These are phyloP conservation scores for Coemansia sp. DNA, from an alignment of 192 early-diverging fungal species.

Conservation along the genomic window DNA sequence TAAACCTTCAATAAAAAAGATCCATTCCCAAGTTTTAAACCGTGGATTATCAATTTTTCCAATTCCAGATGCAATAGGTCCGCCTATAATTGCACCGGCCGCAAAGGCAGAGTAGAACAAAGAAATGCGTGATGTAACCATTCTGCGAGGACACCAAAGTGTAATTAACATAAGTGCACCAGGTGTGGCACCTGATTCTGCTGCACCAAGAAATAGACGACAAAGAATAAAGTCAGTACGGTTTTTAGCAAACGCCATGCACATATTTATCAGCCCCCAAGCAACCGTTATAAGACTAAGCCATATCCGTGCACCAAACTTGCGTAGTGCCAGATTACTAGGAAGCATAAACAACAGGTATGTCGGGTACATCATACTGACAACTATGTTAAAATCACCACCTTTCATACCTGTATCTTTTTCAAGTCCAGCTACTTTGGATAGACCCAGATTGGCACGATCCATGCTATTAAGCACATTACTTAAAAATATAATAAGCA, in stretches of 20 bases:
- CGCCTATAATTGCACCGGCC: slow-evolving; percentile 31
- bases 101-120: slow-evolving; percentile 47
- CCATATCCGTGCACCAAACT: slow-evolving; percentile 38
- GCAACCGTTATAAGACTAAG: slow-evolving; percentile 38
- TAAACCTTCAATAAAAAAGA: slow-evolving; percentile 46
- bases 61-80: slow-evolving; percentile 36
- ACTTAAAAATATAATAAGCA: slow-evolving; percentile 31
- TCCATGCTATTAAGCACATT: slow-evolving; percentile 50
- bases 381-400: slow-evolving; percentile 41
- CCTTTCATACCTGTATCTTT: slow-evolving; percentile 23
- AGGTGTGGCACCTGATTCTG: slow-evolving; percentile 38
- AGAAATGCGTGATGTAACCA: slow-evolving; percentile 37
- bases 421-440: slow-evolving; percentile 35
- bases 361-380: slow-evolving; percentile 45
- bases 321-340: slow-evolving; percentile 39
- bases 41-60: slow-evolving; percentile 22
- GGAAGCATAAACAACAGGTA: slow-evolving; percentile 43
- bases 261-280: slow-evolving; percentile 46
- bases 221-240: slow-evolving; percentile 27
- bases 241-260: slow-evolving; percentile 42
- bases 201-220: slow-evolving; percentile 39
- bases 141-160: slow-evolving; percentile 43
- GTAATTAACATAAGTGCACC: slow-evolving; percentile 43
- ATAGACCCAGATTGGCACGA: slow-evolving; percentile 37
- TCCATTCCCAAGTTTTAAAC: slow-evolving; percentile 37